Percentiles rank a stretch among this genome's conserved stretches.
These are phyloP conservation scores for Fusarium dlaminii DNA, from an alignment of 2,329 filamentous ascomycete genomes.

Conservation along the genomic window DNA sequence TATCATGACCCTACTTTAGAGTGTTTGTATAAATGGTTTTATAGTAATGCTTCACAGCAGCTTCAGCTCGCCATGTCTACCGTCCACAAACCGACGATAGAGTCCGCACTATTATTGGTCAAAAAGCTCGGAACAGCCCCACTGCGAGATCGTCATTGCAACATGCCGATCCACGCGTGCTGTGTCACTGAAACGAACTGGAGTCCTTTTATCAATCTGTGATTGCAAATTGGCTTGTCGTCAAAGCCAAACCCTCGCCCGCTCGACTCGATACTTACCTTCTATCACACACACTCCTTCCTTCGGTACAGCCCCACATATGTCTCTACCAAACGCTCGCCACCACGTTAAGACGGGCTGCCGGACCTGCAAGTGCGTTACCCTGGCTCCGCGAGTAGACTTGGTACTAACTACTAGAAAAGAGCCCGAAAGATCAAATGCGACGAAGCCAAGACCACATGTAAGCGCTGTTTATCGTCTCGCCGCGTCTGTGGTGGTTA, in stretches of 20 bases:
- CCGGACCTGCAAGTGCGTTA: slow-evolving; percentile 7
- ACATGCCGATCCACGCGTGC: not conserved
- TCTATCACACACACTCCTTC: not conserved
- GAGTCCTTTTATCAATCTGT: not conserved
- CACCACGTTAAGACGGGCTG: not conserved
- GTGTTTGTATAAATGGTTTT: not conserved
- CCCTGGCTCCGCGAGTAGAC: fast-evolving
- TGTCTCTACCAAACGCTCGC: not conserved
- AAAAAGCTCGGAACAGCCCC: not conserved
- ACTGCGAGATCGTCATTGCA: not conserved
- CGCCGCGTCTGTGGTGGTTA: slow-evolving; percentile 8
- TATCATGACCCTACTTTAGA: fast-evolving
- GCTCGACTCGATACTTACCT: not conserved
- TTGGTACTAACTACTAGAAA: not conserved
- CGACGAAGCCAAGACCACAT: not conserved
- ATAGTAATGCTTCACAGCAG: not conserved
- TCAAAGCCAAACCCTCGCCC: not conserved
- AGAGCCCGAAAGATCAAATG: slow-evolving; percentile 10
- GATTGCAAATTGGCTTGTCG: not conserved
- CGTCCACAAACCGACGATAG: not conserved
- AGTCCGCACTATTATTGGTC: not conserved
- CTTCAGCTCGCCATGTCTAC: not conserved
- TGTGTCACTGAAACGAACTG: not conserved
- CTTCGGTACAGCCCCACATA: not conserved
- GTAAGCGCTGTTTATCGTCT: not conserved